These are phyloP conservation scores for Asterophora parasitica DNA, from an alignment of 768 basidiomycete genomes.

Conservation along the genomic window DNA sequence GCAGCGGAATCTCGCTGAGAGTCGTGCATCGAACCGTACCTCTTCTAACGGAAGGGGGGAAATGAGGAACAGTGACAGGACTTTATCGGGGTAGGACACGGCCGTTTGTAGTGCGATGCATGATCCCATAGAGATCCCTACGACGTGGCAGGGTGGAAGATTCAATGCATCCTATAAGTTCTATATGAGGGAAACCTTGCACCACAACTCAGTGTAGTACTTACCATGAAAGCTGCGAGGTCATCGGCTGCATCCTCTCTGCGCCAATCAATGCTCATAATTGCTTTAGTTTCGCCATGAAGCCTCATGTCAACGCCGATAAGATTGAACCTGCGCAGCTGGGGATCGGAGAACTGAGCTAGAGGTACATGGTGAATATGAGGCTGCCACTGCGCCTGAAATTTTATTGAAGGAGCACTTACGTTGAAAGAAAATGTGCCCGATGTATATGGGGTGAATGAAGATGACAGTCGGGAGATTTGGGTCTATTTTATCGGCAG, in stretches of 20 bases:
- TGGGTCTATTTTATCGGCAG: constrained; percentile 25
- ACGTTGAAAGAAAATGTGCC: constrained; percentile 30
- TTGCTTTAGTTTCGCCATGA: constrained; percentile 28
- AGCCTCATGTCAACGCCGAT: constrained; percentile 29
- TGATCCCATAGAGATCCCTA: constrained; percentile 33
- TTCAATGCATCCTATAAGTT: constrained; percentile 27
- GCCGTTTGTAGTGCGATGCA: constrained; percentile 31
- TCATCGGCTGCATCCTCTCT: constrained; percentile 30
- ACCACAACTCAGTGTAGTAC: not conserved
- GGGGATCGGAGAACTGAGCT: constrained; percentile 29
- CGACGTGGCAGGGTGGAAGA: constrained; percentile 33
- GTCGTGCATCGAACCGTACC: constrained; percentile 15
- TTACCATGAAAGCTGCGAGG: constrained; percentile 31
- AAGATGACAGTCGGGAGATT: constrained; percentile 31
- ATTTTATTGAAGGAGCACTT: not conserved
- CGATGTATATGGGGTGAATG: constrained; percentile 32
- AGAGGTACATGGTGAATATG: not conserved
- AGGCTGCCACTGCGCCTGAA: not conserved
- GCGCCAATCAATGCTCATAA: constrained; percentile 22
- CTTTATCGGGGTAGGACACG: constrained; percentile 27
- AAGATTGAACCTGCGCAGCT: constrained; percentile 35
- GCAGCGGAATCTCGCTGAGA: not conserved
- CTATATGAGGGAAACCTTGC: not conserved
- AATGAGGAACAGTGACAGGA: constrained; percentile 31
- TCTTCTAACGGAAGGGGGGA: constrained; percentile 31